Base-by-base conservation (phyloP, 495 filamentous ascomycete genomes). In the Platismatia glauca region DNA sequence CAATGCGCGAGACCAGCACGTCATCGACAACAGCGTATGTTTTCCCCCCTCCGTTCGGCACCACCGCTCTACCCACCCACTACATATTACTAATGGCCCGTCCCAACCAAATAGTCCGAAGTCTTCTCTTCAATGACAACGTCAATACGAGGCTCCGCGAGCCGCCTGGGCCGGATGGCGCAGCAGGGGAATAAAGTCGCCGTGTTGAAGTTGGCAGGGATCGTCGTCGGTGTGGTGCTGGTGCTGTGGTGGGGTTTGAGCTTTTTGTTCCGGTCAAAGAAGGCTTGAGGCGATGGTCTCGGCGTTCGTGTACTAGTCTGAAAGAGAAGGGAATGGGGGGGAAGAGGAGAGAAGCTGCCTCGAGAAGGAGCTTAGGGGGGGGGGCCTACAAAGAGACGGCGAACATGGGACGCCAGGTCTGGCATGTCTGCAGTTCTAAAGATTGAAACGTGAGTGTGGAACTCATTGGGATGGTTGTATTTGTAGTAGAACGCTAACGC, bases 131-230 rank as follows among this genome's bases (percentile, higher is more conserved):
- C 77, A 37, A 74, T 82, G 58, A 75, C 74, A 11, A 78, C 78
- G 39, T 77, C 73, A 61, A 77, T 98, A 22, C 94, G 92, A 73
- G 90, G 90, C 55, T 94, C 89, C 67, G 93, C 91, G 35, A 79
- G 81, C 43, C 84, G 94, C n/a, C 74, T 98, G 37, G 88, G 87
- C n/a, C 83, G 90, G 58, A 96, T 96, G 91, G 94, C 94, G 35
- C 85, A 86, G 62, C 82, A 84, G 61, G 94, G 94, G 60, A 93
- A 96, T 72, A 95, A 91, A 67, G 86, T 93, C 37, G 91, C 92
- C 31, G 84, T 97, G 34, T 72, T 98, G 55, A 95, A 95, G 73
- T 79, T 98, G 58, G 86, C 90, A 5, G 93, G 83, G 38, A 95
- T 97, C 55, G 81, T 92, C 15, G 78, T 91, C 50, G 90, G 77